Conservation (phyloP, 768 basidiomycete species). For the Gymnopilus junonius region DNA sequence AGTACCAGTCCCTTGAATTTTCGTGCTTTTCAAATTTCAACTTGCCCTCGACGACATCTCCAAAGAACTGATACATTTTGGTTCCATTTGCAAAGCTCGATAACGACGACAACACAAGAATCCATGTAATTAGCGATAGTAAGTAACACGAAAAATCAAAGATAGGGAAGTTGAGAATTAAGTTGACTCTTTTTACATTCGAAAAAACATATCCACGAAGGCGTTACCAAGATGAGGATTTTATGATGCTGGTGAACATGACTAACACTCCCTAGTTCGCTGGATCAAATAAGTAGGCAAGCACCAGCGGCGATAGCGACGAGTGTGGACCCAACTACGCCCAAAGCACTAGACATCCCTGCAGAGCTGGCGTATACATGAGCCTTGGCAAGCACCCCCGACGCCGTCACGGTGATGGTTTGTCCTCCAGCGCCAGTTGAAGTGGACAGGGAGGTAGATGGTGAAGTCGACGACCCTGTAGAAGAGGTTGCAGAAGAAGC, state of each 20-base stretch:
- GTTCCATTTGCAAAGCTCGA: background rate
- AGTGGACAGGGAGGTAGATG: slow-evolving; percentile 7
- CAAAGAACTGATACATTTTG: background rate
- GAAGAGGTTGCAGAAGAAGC: slow-evolving; percentile 15
- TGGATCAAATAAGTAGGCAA: background rate
- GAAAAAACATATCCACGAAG: background rate
- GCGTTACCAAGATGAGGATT: too few relatives aligned
- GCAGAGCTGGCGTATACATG: background rate
- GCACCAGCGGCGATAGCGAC: background rate
- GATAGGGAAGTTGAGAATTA: background rate
- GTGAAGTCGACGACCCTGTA: slow-evolving; percentile 13
- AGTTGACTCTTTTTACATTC: background rate
- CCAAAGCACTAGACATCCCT: background rate
- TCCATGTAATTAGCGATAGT: background rate
- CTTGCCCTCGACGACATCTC: too few relatives aligned
- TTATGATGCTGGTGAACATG: too few relatives aligned
- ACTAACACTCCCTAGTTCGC: background rate
- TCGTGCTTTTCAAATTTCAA: too few relatives aligned
- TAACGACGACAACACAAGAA: background rate
- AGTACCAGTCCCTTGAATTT: too few relatives aligned
- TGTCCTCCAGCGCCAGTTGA: background rate
- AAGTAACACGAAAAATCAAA: background rate
- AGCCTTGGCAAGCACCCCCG: background rate
- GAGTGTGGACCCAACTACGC: background rate
- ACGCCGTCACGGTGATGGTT: slow-evolving; percentile 6